Conservation (phyloP, 345 rosid genomes). For the Salix koriyanagi region DNA sequence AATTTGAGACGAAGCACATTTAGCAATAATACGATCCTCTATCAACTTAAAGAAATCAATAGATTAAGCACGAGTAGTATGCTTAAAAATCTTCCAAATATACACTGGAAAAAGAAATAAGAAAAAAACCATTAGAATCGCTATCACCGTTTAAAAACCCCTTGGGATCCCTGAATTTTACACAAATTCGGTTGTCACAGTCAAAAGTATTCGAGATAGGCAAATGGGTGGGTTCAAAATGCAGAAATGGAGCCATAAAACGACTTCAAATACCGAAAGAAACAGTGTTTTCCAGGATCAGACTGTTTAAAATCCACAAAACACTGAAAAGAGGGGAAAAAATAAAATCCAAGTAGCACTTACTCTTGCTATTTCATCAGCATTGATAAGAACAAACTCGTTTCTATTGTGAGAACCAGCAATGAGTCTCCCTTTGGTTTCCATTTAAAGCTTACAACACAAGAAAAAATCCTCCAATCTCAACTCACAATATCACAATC, state of each 20-base stretch:
- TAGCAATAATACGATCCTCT: neutral
- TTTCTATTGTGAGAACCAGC: slow-evolving; percentile 95
- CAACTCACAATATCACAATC: slow-evolving; percentile 10
- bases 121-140: neutral
- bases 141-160: neutral
- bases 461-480: neutral
- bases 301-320: neutral
- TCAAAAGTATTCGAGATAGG: neutral
- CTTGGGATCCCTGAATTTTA: neutral
- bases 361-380: slow-evolving; percentile 71
- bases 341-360: slow-evolving; percentile 14
- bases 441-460: slow-evolving; percentile 33
- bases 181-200: neutral
- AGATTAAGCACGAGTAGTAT: neutral
- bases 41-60: neutral
- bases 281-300: neutral
- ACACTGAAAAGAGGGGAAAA: neutral
- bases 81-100: neutral
- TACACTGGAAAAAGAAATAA: neutral
- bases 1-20: neutral
- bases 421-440: slow-evolving; percentile 66
- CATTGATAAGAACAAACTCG: slow-evolving; percentile 80
- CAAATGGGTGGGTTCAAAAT: neutral
- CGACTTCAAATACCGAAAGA: neutral
- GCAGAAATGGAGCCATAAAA: neutral